Evolutionary conservation across 768 basidiomycete species (phyloP).

Genomic region (Phallus indusiatus): DNA sequence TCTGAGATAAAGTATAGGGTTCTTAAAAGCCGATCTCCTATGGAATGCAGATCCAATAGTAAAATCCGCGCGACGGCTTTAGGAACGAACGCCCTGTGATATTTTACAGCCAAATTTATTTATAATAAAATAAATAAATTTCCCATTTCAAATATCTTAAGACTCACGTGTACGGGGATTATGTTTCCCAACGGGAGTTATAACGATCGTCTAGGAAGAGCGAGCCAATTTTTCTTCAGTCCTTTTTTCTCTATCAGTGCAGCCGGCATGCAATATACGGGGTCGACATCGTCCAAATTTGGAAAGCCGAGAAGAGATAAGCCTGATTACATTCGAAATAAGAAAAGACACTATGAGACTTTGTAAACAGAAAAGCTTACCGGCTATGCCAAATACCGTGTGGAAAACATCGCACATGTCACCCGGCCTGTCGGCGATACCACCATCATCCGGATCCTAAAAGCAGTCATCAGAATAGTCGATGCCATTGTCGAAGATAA

Average conservation of each 20-base stretch:
- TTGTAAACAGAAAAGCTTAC: too few relatives aligned
- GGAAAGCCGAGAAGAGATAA: constrained; percentile 85
- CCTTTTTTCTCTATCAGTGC: constrained; percentile 59
- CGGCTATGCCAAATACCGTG: constrained; percentile 86
- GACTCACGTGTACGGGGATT: too few relatives aligned
- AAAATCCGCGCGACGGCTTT: too few relatives aligned
- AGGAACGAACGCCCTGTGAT: too few relatives aligned
- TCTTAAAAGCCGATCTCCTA: too few relatives aligned
- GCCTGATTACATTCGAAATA: constrained; percentile 31
- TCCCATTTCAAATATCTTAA: too few relatives aligned
- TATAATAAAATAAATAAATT: too few relatives aligned
- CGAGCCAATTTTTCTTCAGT: constrained; percentile 57
- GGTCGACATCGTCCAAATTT: constrained; percentile 77
- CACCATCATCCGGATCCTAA: constrained; percentile 82
- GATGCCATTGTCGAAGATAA: too few relatives aligned
- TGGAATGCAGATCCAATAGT: too few relatives aligned
- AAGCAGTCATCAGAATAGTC: too few relatives aligned
- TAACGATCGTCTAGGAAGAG: constrained; percentile 24
- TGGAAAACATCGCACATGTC: constrained; percentile 98
- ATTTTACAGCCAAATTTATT: too few relatives aligned
- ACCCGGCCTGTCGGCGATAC: constrained; percentile 89
- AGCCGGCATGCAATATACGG: constrained; percentile 94
- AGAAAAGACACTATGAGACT: neutral
- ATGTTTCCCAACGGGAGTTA: neutral
- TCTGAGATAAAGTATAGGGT: too few relatives aligned